These are phyloP conservation scores for Boletus vermiculosoides DNA, from an alignment of 768 basidiomycete genomes.

Conservation along the genomic window DNA sequence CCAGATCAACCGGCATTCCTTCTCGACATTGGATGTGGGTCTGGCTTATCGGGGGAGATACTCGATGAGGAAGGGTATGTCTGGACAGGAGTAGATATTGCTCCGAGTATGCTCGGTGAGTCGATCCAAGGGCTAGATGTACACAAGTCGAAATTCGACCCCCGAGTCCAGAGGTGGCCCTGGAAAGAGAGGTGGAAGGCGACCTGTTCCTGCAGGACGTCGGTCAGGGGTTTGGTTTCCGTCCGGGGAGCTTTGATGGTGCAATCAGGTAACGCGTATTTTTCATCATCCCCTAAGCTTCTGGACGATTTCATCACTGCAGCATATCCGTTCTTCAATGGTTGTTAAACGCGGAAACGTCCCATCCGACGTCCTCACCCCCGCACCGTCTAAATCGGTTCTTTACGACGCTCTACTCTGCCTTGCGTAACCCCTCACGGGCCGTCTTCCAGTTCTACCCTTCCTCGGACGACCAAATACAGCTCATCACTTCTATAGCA, in stretches of 20 bases:
- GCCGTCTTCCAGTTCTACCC: conserved; percentile 96
- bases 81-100: conserved; percentile 94
- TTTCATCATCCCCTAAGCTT: neutral
- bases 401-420: conserved; percentile 90
- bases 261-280: conserved; percentile 74
- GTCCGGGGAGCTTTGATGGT: conserved; percentile 96
- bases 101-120: conserved; percentile 95
- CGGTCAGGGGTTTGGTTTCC: conserved; percentile 95
- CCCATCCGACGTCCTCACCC: conserved; percentile 84
- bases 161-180: conserved; percentile 72
- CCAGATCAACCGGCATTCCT: conserved; percentile 78
- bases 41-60: conserved; percentile 95
- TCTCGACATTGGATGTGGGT: conserved; percentile 96
- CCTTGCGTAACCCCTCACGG: conserved; percentile 80
- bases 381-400: conserved; percentile 83
- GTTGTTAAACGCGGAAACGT: conserved; percentile 95
- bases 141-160: neutral
- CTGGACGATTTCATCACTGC: conserved; percentile 1
- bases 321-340: conserved; percentile 99
- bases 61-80: conserved; percentile 90
- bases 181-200: conserved; percentile 93
- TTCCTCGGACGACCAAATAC: conserved; percentile 94
- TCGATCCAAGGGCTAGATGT: neutral
- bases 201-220: conserved; percentile 97
- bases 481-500: conserved; percentile 89